Base-by-base conservation (phyloP, 2,329 filamentous ascomycete genomes). In the Fusarium haematococcum region DNA sequence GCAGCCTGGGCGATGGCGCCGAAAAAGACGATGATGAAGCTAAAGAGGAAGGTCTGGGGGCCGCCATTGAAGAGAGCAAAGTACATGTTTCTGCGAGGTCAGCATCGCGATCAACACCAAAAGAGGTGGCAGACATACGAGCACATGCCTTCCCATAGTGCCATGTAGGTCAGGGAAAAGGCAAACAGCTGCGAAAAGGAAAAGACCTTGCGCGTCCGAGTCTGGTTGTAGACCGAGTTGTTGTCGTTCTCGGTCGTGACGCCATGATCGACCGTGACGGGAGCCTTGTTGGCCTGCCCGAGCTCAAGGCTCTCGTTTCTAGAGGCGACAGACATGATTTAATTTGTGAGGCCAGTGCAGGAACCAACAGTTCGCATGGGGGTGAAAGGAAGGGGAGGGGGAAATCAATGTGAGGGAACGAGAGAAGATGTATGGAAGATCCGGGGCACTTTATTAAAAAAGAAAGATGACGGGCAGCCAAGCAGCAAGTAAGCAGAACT, bases 131-230 rank as follows among this genome's bases (percentile, higher is more conserved):
- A 6, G 1, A 27, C 6, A 75, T 61, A 77, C 75, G 75, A 73
- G 73, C 75, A 78, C 74, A 78, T 78, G 20, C 75, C 75, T 25
- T 77, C 75, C 75, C 75, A 77, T 23, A 78, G 25, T 37, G 75
- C 63, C 76, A 78, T 78, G 16, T 78, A 78, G 0, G 76, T 77
- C 35, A 78, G 56, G 1, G 76, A 78, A 50, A 78, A 78, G 13
- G 76, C 76, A 65, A 78, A 78, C 18, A 78, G 59, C 45, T 78
- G 76, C 1, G 74, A 78, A 35, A 74, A 74, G 1, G 76, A 78
- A 57, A 78, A 78, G 7, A 78, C 76, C 5, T 74, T 75, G 1
- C 74, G 73, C 14, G 76, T 78, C 7, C 76, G 63, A 0, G 76
- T 78, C n/a, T 76, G 73, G 52, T 67, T 73, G 50, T 78, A 74